These are phyloP conservation scores for Phytophthora constricta DNA, from an alignment of 352 stramenopile genomes.

Conservation along the genomic window DNA sequence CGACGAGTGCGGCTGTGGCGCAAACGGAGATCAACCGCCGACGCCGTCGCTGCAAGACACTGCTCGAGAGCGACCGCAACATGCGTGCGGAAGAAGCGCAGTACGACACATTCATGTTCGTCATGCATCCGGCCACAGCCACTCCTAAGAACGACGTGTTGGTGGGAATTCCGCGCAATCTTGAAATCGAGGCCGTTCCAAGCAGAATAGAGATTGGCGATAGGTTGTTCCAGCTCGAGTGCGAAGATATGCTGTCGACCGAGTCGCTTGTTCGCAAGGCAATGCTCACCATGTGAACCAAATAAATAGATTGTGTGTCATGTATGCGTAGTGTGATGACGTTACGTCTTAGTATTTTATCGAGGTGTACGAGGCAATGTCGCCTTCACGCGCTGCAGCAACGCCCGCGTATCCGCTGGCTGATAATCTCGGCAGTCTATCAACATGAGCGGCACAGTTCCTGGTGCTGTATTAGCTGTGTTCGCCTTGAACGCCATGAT, in stretches of 20 bases:
- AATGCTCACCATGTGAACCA: slow-evolving; percentile 29
- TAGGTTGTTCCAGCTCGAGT: slow-evolving; percentile 37
- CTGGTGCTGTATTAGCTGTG: slow-evolving; percentile 8
- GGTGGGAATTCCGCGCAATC: slow-evolving; percentile 58
- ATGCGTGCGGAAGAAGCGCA: slow-evolving; percentile 54
- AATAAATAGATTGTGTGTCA: no score
- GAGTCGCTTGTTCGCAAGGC: slow-evolving; percentile 34
- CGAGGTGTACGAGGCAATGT: slow-evolving; percentile 9
- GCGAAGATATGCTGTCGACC: slow-evolving; percentile 31
- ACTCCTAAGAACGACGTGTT: slow-evolving; percentile 89
- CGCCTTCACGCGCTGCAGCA: slow-evolving; percentile 55
- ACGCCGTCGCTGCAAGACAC: slow-evolving; percentile 77
- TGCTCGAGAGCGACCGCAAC: slow-evolving; percentile 85
- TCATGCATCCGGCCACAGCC: slow-evolving; percentile 74
- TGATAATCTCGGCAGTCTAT: slow-evolving; percentile 58
- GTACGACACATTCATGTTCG: slow-evolving; percentile 77
- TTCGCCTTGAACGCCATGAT: slow-evolving; percentile 65
- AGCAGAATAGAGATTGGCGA: not conserved
- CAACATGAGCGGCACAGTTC: slow-evolving; percentile 51
- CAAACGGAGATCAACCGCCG: slow-evolving; percentile 55
- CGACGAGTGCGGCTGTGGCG: slow-evolving; percentile 43
- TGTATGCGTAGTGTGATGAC: no score
- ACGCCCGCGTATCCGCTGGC: slow-evolving; percentile 37
- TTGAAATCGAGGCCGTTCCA: slow-evolving; percentile 4
- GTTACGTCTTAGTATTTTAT: slow-evolving; percentile 4